Evolutionary conservation across 139 green algal species (phyloP).

Genomic region (Coelastrella sp.): DNA sequence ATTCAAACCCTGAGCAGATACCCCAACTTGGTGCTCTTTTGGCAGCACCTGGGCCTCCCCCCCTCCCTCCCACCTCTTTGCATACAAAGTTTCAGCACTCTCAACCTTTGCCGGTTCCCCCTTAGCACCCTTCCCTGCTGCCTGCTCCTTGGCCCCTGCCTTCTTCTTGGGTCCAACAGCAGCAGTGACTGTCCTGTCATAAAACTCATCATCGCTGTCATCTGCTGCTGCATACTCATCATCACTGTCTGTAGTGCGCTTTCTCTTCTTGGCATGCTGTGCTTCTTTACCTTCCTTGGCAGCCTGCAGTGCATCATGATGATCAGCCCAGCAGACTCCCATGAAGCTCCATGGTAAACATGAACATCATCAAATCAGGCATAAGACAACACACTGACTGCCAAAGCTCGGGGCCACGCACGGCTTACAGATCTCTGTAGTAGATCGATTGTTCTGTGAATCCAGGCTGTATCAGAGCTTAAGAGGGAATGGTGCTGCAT

Average conservation of each 20-base stretch:
- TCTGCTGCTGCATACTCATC: conserved; percentile 58
- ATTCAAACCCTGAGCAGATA: too few species aligned
- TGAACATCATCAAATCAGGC: too few species aligned
- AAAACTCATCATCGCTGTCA: conserved; percentile 84
- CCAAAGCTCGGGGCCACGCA: too few species aligned
- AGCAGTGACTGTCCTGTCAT: conserved; percentile 69
- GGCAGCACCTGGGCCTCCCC: neutral
- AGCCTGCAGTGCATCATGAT: neutral
- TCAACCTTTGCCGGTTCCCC: neutral
- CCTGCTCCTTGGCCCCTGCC: neutral
- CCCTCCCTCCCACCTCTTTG: neutral
- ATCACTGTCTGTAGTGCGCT: conserved; percentile 46
- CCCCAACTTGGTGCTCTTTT: too few species aligned
- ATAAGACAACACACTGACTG: too few species aligned
- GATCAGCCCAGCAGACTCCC: too few species aligned
- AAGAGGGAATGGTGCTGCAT: neutral
- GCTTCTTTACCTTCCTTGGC: neutral
- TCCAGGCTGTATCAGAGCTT: neutral
- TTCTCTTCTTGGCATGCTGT: conserved; percentile 45
- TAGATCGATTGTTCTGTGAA: too few species aligned
- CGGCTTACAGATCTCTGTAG: too few species aligned
- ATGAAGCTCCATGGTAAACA: too few species aligned
- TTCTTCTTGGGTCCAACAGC: conserved; percentile 1
- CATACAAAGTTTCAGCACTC: neutral
- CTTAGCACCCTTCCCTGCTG: neutral